Conservation (phyloP, 495 filamentous ascomycete species). For the Lasiosphaeria hispida region DNA sequence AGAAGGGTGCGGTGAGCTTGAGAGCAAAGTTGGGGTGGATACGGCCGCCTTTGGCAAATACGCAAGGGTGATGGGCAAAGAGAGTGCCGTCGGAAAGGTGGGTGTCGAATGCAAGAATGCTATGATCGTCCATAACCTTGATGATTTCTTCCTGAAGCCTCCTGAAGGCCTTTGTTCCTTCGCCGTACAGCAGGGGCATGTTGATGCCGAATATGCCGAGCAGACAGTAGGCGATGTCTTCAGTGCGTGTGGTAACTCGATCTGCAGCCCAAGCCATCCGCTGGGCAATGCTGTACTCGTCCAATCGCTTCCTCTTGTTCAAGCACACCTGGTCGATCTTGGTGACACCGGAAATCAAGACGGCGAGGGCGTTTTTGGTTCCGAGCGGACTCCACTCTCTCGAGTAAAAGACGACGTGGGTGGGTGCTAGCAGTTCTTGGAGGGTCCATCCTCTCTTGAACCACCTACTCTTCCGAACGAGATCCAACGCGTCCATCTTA, state of each 20-base stretch:
- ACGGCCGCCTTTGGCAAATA: constrained; percentile 6
- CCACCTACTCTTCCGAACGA: constrained; percentile 29
- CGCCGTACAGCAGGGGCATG: constrained; percentile 48
- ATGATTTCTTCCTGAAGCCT: constrained; percentile 31
- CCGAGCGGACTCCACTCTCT: constrained; percentile 32
- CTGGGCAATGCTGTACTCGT: constrained; percentile 29
- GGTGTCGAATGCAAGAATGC: constrained; percentile 24
- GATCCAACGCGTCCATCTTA: constrained; percentile 1
- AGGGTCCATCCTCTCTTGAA: constrained; percentile 43
- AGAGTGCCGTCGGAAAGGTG: constrained; percentile 17
- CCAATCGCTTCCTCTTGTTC: constrained; percentile 9
- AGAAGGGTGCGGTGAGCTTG: constrained; percentile 21
- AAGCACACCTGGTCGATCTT: constrained; percentile 29
- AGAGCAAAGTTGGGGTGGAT: constrained; percentile 17
- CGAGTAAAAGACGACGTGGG: constrained; percentile 32
- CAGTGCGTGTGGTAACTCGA: constrained; percentile 29
- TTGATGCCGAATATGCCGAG: constrained; percentile 44
- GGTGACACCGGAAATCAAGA: constrained; percentile 28
- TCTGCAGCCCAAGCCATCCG: constrained; percentile 42
- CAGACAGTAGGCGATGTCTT: constrained; percentile 45
- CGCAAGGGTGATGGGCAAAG: constrained; percentile 23
- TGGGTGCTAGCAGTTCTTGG: constrained; percentile 39
- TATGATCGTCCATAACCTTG: constrained; percentile 22
- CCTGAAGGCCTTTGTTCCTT: constrained; percentile 31
- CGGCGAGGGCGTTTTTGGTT: constrained; percentile 22